phyloP scores from a whole-genome alignment of 306 rosid species.

The Pterocarpus santalinus region DNA sequence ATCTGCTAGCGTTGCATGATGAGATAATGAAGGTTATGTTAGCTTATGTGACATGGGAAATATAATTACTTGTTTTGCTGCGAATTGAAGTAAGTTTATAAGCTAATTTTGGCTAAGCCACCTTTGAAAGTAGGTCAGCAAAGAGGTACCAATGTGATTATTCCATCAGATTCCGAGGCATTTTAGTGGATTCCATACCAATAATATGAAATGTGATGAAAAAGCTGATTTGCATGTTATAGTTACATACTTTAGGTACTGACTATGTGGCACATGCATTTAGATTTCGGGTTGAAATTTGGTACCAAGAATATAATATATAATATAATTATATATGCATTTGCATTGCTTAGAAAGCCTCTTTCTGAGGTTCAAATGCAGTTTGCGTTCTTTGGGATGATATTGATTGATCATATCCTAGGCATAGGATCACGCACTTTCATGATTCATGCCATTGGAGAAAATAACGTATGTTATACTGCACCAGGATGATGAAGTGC shows the following conservation, averaged over 20 bases:
- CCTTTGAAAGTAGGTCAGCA: slow-evolving; percentile 38
- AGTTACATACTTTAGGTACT: slow-evolving; percentile 12
- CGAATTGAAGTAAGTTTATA: slow-evolving; percentile 34
- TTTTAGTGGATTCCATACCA: slow-evolving; percentile 11
- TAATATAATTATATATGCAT: neutral
- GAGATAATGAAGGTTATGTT: slow-evolving; percentile 40
- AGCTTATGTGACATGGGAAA: slow-evolving; percentile 25
- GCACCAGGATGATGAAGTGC: neutral
- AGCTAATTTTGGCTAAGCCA: slow-evolving; percentile 33
- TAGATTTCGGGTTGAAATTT: slow-evolving; percentile 31
- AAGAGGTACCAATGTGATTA: slow-evolving; percentile 39
- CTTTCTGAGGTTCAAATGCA: neutral
- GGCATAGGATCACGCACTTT: neutral
- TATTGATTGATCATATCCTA: neutral
- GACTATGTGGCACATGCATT: slow-evolving; percentile 13
- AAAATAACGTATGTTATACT: neutral
- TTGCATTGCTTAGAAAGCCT: slow-evolving; percentile 24
- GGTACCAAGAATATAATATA: neutral
- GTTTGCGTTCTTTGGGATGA: slow-evolving; percentile 12
- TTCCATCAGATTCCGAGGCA: slow-evolving; percentile 39
- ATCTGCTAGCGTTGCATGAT: slow-evolving; percentile 63
- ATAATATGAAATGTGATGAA: slow-evolving; percentile 34
- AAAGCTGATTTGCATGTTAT: slow-evolving; percentile 31
- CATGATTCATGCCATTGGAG: slow-evolving; percentile 3
- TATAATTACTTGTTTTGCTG: slow-evolving; percentile 42